These are phyloP conservation scores for Lasiosphaeris hirsuta DNA, from an alignment of 495 filamentous ascomycete genomes.

Conservation along the genomic window DNA sequence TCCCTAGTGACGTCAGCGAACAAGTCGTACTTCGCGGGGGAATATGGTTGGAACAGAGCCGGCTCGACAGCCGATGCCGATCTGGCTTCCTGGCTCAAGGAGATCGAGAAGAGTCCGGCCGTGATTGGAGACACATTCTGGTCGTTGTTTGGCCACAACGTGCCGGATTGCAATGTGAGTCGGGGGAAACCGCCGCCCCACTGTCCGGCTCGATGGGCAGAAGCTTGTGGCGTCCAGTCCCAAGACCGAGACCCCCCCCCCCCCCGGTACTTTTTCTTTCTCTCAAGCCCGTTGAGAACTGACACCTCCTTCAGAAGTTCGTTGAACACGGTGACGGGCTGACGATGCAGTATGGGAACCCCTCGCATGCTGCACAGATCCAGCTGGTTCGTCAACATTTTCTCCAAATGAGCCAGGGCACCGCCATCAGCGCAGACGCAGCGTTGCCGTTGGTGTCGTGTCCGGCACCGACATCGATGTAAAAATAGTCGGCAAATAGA, in stretches of 20 bases:
- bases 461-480: slow-evolving; percentile 1
- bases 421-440: slow-evolving; percentile 11
- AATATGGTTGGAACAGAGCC: slow-evolving; percentile 50
- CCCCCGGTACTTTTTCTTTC: not conserved
- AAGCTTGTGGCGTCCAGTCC: not conserved
- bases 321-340: slow-evolving; percentile 44
- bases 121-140: slow-evolving; percentile 48
- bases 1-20: slow-evolving; percentile 27
- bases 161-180: slow-evolving; percentile 47
- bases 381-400: slow-evolving; percentile 32
- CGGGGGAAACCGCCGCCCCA: not conserved
- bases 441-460: slow-evolving; percentile 18
- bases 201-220: not conserved
- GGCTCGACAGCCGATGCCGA: slow-evolving; percentile 24
- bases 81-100: slow-evolving; percentile 42
- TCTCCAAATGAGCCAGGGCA: slow-evolving; percentile 18
- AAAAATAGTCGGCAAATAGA: too few species aligned
- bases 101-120: slow-evolving; percentile 41
- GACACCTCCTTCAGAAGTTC: slow-evolving; percentile 25
- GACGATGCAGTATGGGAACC: slow-evolving; percentile 48
- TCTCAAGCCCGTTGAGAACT: not conserved
- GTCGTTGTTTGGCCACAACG: slow-evolving; percentile 52
- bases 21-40: slow-evolving; percentile 48
- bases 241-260: not conserved
- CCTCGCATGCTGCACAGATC: slow-evolving; percentile 36